Base-by-base conservation (phyloP, 257 asterid genomes). In the Paulownia fortunei region DNA sequence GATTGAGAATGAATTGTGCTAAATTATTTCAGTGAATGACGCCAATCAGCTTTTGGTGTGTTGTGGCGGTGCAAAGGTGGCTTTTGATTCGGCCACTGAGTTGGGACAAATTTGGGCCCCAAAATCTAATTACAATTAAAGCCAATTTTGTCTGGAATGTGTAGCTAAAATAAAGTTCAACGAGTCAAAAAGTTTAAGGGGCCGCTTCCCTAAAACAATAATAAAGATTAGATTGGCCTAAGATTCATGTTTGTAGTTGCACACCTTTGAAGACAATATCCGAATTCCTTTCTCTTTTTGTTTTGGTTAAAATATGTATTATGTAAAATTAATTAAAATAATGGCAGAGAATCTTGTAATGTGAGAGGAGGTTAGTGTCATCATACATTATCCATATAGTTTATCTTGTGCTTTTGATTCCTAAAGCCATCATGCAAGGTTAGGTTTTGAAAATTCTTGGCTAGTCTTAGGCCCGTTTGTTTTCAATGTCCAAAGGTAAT, bases 11-110 rank as follows among this genome's bases (percentile, higher is more conserved):
- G 19, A 13, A 66, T 11, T 36, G 58, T 10, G 10, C 8, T 52
- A 41, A 42, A 26, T 4, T 41, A 54, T 32, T 30, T 42, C n/a
- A 26, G 52, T 36, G 52, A 60, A 54, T 30, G 52, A 15, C 39
- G 46, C 56, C 15, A 73, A 68, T 58, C 16, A 76, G 32, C 51
- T 34, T 68, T 78, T 80, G 77, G 70, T 37, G 65, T 74, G 49
- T 27, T 12, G 81, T 77, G 82, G 59, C 80, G 89, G 89, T 85
- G 89, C 76, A 76, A 62, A 65, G 49, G 34, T 27, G 54, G 73
- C 30, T 76, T 76, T 77, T 63, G 79, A 55, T 72, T 54, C 27
- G 76, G 61, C 49, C 74, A 47, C 23, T 16, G 13, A 56, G 21
- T 51, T 65, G 59, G 67, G 79, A 76, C 69, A 68, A 76, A 44